Percentiles rank a stretch among this genome's conserved stretches.
Conservation (phyloP, 345 rosid species). For the Isatis tinctoria region DNA sequence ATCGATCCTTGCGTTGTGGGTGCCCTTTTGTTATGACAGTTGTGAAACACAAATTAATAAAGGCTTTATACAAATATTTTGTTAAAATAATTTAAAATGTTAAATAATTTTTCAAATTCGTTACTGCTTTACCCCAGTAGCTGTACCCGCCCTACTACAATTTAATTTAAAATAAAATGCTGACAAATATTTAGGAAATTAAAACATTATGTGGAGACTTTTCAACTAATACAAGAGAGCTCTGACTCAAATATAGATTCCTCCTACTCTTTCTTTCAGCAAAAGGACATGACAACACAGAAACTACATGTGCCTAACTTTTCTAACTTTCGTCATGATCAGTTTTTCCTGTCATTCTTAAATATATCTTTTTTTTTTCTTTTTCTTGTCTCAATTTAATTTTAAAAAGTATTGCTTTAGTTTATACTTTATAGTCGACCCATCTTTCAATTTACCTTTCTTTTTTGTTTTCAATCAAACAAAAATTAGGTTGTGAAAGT, state of each 20-base stretch:
- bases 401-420: neutral
- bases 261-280: neutral
- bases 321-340: neutral
- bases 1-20: no score
- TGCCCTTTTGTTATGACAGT: no score
- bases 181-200: neutral
- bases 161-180: neutral
- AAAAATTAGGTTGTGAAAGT: neutral
- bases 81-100: neutral
- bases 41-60: neutral
- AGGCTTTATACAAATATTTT: neutral
- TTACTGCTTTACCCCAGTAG: neutral
- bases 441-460: neutral
- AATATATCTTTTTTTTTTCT: neutral
- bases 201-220: neutral
- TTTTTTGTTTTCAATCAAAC: neutral
- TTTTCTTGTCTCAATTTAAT: neutral
- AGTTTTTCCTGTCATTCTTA: neutral
- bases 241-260: neutral
- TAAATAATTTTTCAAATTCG: neutral
- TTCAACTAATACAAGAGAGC: neutral
- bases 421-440: neutral
- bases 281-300: neutral
- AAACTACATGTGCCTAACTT: slow-evolving; percentile 10
- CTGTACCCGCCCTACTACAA: neutral